These are phyloP conservation scores for Kodamaea hsintzibuensis DNA, from an alignment of 805 yeast genomes.

Conservation along the genomic window DNA sequence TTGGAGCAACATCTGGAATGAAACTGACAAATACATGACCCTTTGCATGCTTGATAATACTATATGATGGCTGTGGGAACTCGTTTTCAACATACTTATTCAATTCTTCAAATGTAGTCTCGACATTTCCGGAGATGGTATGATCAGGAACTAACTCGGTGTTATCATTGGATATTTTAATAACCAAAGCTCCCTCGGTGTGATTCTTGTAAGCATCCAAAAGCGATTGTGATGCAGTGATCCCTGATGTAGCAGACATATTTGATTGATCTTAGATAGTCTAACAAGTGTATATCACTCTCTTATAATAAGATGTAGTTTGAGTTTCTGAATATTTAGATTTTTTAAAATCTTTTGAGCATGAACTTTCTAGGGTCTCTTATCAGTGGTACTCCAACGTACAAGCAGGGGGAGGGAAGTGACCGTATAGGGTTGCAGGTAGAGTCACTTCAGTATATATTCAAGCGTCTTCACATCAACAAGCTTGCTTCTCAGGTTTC, in stretches of 20 bases:
- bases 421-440: conserved; percentile 43
- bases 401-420: conserved; percentile 15
- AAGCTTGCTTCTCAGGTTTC: conserved; percentile 31
- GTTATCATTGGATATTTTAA: conserved; percentile 34
- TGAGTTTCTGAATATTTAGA: background rate
- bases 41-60: conserved; percentile 22
- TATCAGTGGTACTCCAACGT: conserved; percentile 12
- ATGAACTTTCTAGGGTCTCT: conserved; percentile 8
- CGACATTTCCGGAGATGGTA: conserved; percentile 13
- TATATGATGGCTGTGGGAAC: conserved; percentile 40
- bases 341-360: background rate
- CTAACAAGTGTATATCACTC: too few relatives aligned
- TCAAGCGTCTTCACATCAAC: conserved; percentile 49
- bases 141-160: conserved; percentile 32
- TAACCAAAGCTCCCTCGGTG: conserved; percentile 25
- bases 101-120: conserved; percentile 21
- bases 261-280: background rate
- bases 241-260: conserved; percentile 49
- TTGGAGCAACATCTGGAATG: conserved; percentile 84
- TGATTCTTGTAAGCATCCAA: conserved; percentile 42
- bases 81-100: conserved; percentile 20
- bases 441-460: conserved; percentile 58
- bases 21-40: conserved; percentile 66
- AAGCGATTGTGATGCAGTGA: conserved; percentile 42
- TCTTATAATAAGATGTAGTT: background rate